Evolutionary conservation across 78 protist species (phyloP).

Genomic region (Chrysochromulina parva): DNA sequence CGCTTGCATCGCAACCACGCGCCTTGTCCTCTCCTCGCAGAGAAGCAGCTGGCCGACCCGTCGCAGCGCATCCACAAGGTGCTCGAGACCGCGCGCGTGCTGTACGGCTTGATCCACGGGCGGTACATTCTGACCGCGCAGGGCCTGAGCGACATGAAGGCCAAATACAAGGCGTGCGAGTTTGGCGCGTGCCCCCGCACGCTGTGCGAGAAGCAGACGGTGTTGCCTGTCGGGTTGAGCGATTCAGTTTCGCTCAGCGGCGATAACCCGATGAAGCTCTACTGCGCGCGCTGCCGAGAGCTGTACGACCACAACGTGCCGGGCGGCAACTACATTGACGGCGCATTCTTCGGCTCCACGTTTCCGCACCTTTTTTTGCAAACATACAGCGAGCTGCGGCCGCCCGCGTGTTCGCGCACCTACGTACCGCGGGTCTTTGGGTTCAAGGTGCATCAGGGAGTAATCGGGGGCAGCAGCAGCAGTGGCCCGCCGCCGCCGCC

Average conservation of each 20-base stretch:
- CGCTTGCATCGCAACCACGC: too few species aligned
- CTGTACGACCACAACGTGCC: slow-evolving; percentile 18
- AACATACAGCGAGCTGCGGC: not conserved
- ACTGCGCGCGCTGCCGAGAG: slow-evolving; percentile 22
- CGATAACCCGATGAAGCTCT: slow-evolving; percentile 17
- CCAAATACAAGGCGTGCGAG: slow-evolving; percentile 11
- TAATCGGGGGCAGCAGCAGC: not conserved
- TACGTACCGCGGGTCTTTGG: slow-evolving; percentile 88
- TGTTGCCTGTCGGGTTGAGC: slow-evolving; percentile 35
- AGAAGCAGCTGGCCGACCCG: slow-evolving; percentile 19
- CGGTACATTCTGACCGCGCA: slow-evolving; percentile 87
- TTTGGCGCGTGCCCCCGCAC: slow-evolving; percentile 54
- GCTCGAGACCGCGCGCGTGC: slow-evolving; percentile 76
- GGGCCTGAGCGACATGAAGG: slow-evolving; percentile 85
- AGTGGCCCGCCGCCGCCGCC: not conserved
- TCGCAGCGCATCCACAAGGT: slow-evolving; percentile 16
- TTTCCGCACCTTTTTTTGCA: slow-evolving; percentile 87
- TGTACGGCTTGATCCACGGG: slow-evolving; percentile 96
- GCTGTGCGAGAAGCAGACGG: slow-evolving; percentile 34
- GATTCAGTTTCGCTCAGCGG: not conserved
- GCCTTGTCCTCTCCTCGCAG: not conserved
- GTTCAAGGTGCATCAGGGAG: slow-evolving; percentile 66
- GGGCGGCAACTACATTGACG: slow-evolving; percentile 76
- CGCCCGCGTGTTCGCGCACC: slow-evolving; percentile 38
- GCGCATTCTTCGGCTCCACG: slow-evolving; percentile 94